Evolutionary conservation across 2,329 filamentous ascomycete species (phyloP).

Genomic region (Aspergillus pseudoviridinutans): DNA sequence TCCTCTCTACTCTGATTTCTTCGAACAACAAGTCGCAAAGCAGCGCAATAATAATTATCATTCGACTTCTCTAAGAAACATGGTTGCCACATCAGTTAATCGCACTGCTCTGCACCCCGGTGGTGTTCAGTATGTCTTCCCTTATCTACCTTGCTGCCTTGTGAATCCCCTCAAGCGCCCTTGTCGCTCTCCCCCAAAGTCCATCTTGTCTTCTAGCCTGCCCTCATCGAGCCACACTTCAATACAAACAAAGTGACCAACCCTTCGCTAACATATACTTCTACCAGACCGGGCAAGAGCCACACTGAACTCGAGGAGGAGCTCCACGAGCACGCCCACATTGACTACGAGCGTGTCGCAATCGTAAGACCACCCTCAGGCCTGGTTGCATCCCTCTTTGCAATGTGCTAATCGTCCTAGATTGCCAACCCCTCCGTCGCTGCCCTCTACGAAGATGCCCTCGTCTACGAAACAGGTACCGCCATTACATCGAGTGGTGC

Average conservation of each 20-base stretch:
- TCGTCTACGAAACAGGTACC: constrained; percentile 95
- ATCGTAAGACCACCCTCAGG: constrained; percentile 62
- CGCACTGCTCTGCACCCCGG: constrained; percentile 87
- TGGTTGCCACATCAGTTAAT: constrained; percentile 65
- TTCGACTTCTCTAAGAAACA: constrained; percentile 52
- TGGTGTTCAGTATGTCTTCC: constrained; percentile 74
- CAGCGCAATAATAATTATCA: constrained; percentile 58
- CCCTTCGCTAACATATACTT: constrained; percentile 10
- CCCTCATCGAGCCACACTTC: constrained; percentile 6
- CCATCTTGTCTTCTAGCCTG: constrained; percentile 4
- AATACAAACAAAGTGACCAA: background rate
- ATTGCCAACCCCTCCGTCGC: constrained; percentile 91
- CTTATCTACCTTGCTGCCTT: background rate
- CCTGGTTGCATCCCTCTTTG: background rate
- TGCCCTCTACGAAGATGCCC: constrained; percentile 96
- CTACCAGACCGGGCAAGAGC: constrained; percentile 67
- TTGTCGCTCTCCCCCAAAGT: background rate
- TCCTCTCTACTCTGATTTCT: constrained; percentile 53
- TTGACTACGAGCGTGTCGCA: constrained; percentile 96
- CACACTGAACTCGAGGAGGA: constrained; percentile 98
- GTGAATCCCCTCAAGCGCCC: background rate
- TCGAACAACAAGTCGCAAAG: constrained; percentile 54
- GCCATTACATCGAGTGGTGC: constrained; percentile 96
- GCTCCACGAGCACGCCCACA: constrained; percentile 95
- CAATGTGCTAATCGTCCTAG: constrained; percentile 32